Percentiles rank a stretch among this genome's conserved stretches.
Conservation (phyloP, 1,284 basidiomycete species). For the Porodaedalea pini region DNA sequence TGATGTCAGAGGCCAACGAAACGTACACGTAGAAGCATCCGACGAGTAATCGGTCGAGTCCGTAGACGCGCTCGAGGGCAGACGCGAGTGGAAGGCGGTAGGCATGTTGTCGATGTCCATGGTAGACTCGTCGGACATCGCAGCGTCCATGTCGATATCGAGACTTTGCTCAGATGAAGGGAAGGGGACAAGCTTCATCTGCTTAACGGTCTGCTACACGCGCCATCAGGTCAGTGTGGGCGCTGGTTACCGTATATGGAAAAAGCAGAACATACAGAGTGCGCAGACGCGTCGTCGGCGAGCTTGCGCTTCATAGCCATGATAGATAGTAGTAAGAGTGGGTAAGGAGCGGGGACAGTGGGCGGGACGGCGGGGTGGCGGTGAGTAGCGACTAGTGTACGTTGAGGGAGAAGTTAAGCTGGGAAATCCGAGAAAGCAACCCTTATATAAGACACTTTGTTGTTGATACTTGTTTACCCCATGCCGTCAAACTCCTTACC, state of each 20-base stretch:
- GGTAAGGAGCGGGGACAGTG: conserved; percentile 1
- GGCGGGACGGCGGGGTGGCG: conserved; percentile 30
- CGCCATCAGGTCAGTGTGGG: conserved; percentile 14
- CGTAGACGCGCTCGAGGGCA: conserved; percentile 62
- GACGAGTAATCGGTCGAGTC: conserved; percentile 41
- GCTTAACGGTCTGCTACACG: conserved; percentile 50
- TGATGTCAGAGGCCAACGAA: conserved; percentile 13
- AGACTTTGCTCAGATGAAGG: conserved; percentile 56
- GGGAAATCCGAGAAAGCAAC: background rate
- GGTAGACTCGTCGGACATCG: conserved; percentile 46
- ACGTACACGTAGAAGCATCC: conserved; percentile 33
- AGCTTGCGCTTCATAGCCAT: conserved; percentile 74
- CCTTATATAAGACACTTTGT: background rate
- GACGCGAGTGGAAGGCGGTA: conserved; percentile 55
- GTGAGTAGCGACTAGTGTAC: conserved; percentile 3
- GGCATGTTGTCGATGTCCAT: conserved; percentile 46
- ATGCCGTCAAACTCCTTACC: background rate
- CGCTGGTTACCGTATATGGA: conserved; percentile 25
- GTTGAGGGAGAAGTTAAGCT: background rate
- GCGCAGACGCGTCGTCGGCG: conserved; percentile 50
- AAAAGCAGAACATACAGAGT: conserved; percentile 33
- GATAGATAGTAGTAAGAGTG: conserved; percentile 27
- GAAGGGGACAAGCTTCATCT: conserved; percentile 69
- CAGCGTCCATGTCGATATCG: conserved; percentile 71
- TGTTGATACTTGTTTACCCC: background rate